Evolutionary conservation across 116 monocot genomes (phyloP), one percentile per base, ranked within the genome.

Genomic region (Posidonia oceanica): DNA sequence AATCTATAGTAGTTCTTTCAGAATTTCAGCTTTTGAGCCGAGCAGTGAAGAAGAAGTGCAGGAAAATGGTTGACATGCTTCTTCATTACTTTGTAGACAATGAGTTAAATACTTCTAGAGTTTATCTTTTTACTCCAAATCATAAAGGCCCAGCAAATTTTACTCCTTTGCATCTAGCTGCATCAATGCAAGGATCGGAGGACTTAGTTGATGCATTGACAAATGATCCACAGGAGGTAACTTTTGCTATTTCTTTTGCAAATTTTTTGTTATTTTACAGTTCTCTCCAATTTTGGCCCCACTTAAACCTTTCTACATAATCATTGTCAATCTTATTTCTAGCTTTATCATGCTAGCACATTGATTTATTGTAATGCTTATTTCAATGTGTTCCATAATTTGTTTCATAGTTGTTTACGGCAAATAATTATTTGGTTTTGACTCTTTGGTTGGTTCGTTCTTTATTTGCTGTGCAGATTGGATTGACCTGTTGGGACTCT

Each of bases 141-240:
- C 38, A 69, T 29, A 51, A 63, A 15, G 85, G 90, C 11, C 90
- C 87, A 14, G 83, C 87, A 60, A 90, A 90, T 59, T 0, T 87
- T 20, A 94, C 94, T 17, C 90, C 90, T 17, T 68, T 94, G 14
- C 94, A 94, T 74, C 71, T 94, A 38, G 94, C 94, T 71, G 94
- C 94, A 71, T 85, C 81, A 10, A 78, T 66, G 21, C 67, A 87
- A 20, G 78, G 70, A 36, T 80, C 83, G 0, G 83, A 90, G 59
- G 90, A 84, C 66, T 82, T 94, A n/a, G 71, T 94, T 67, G 85
- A 94, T 79, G 83, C 83, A 23, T 74, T 94, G 14, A 94, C 87
- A n/a, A 78, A 73, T 74, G 94, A 94, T 55, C 94, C 94, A 21
- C 90, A 90, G 64, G 81, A 80, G 87, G 94, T 87, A 82, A 75